These are phyloP conservation scores for Cicer judaicum DNA, from an alignment of 306 rosid species.

Conservation along the genomic window DNA sequence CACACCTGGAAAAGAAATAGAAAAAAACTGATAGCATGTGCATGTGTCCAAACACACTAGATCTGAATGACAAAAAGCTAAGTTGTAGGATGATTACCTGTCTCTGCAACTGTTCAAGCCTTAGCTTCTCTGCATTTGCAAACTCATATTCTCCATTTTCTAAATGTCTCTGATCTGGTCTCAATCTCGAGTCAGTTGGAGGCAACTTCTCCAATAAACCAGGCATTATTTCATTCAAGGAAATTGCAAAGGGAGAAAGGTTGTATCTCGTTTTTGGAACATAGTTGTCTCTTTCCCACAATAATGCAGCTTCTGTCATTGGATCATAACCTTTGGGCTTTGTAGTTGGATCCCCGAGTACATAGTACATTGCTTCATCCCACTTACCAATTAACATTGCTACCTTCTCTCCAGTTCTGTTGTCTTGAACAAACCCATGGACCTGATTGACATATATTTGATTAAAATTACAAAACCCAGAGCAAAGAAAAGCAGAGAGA, in stretches of 20 bases:
- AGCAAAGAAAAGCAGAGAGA: conserved; percentile 11
- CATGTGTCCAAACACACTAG: conserved; percentile 17
- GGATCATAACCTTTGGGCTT: conserved; percentile 99
- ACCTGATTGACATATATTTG: conserved; percentile 67
- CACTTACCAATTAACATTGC: conserved; percentile 98
- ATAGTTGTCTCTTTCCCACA: conserved; percentile 88
- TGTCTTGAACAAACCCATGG: conserved; percentile 98
- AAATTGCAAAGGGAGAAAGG: conserved; percentile 90
- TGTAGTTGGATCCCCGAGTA: conserved; percentile 92
- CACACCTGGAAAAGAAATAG: not conserved
- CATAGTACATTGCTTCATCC: conserved; percentile 98
- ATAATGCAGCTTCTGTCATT: conserved; percentile 89
- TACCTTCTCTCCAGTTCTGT: conserved; percentile 96
- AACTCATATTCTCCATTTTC: conserved; percentile 94
- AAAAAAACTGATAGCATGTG: conserved; percentile 4
- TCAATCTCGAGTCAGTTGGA: conserved; percentile 94
- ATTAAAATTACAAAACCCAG: conserved; percentile 8
- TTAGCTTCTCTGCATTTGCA: conserved; percentile 91
- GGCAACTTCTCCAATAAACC: conserved; percentile 76
- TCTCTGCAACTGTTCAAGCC: conserved; percentile 97
- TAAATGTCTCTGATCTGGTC: conserved; percentile 96
- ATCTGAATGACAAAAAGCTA: not conserved
- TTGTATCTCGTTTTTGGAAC: conserved; percentile 86
- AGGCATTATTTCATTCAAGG: conserved; percentile 86
- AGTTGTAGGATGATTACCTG: conserved; percentile 61